Evolutionary conservation across 2,329 filamentous ascomycete species (phyloP), one percentile per base, ranked within the genome.

Genomic region (Tolypocladium capitatum): DNA sequence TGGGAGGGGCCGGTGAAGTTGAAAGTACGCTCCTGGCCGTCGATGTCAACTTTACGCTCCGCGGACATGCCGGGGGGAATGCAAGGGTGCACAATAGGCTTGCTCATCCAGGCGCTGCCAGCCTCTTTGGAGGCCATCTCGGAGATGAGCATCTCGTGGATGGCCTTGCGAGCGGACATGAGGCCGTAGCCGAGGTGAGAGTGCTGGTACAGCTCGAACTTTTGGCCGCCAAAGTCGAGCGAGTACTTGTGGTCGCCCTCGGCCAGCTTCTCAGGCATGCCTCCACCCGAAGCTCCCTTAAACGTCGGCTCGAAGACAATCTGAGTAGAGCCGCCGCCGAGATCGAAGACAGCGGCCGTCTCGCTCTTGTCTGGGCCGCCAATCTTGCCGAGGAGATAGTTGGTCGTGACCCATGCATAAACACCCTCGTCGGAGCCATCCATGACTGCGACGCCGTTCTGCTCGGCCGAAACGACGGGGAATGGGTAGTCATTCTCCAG

Each of bases 281-380:
- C 90, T 52, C 86, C 86, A 45, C 76, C 72, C 48, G 77, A 68
- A 48, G 78, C 76, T 48, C 78, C 76, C 63, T 86, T 84, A 69
- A 95, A 98, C 46, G 84, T 94, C 21, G 94, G 94, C 72, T 98
- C 82, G 67, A 97, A 98, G 56, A 98, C 94, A 62, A 98, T 96
- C 71, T 98, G 92, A 14, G 94, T 98, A 21, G 90, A 96, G 47
- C 92, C 92, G 59, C 92, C 92, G 53, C 92, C 92, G 44, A 98
- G 83, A 63, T 98, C 92, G 60, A 98, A 95, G 50, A 96, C 81
- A 45, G 92, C 92, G 36, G 92, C 94, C 2, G 92, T 97, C 45
- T 88, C 85, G 53, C 80, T 88, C 64, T 90, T 81, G 63, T 96
- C 91, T 2, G 89, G 86, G 11, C 86, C 86, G 50, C 92, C 92